Evolutionary conservation across 2,329 filamentous ascomycete genomes (phyloP), one percentile per base, ranked within the genome.

Genomic region (Hymenoscyphus salicellus): DNA sequence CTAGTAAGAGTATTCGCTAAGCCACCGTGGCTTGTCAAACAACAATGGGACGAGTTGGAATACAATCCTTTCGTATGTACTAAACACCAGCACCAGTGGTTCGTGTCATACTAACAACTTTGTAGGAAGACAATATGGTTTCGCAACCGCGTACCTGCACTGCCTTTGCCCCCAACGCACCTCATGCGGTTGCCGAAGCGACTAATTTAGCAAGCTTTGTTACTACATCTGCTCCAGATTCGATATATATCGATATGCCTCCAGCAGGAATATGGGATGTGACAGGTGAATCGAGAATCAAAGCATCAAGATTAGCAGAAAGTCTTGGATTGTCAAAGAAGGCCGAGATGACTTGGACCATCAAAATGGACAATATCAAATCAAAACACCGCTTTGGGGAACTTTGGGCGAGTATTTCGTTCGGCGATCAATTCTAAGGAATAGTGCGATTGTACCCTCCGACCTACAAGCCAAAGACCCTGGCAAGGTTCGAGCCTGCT

Each of bases 211-310:
- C 38, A 4, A 14, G 1, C 11, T 4, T 17, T 43, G 16, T 17
- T n/a, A 6, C 41, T 43, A 3, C 41, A n/a, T 7, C 6, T 17
- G 20, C 49, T 55, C 26, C 55, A 38, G 20, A 17, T 36, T n/a
- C 26, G n/a, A 30, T n/a, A 30, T 8, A 23, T 26, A 33, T 60
- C 7, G 58, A 60, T 23, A 38, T 28, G 5, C 14, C 26, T 16
- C 41, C 58, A 8, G 38, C 23, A 10, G 23, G 38, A 23, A n/a
- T 26, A 30, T 60, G 58, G 58, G 58, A 43, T 49, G 16, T 60
- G 5, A 30, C 38, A 2, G 58, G 58, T 2, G 38, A 60, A 28
- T 60, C 38, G 58, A 60, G n/a, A 60, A 49, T 60, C 20, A 17
- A 11, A 8, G 38, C 41, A 11, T 23, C 23, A n/a, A n/a, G 23